A percentile compares a stretch with the other conserved stretches of the same genome.
Conservation (phyloP, 2,329 filamentous ascomycete species). For the Thelonectria rubi region DNA sequence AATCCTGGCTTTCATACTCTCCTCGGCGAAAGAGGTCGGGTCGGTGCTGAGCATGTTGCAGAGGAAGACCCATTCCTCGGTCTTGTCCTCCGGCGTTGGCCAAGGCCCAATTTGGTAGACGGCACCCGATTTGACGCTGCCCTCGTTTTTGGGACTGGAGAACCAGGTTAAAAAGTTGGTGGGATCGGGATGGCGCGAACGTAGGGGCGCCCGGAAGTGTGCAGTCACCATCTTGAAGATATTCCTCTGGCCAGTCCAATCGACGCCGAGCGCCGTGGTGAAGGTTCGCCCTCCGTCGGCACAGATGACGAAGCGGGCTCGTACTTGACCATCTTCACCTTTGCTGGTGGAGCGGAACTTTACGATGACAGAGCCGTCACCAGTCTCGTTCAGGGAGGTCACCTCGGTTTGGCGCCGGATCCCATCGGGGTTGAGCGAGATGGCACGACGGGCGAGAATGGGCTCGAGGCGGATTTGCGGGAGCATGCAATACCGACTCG, state of each 20-base stretch:
- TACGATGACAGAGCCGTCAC: neutral
- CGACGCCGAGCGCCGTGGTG: neutral
- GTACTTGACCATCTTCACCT: neutral
- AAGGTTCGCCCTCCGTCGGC: slow-evolving; percentile 13
- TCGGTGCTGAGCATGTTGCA: slow-evolving; percentile 1
- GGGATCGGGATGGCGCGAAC: neutral
- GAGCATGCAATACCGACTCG: slow-evolving; percentile 6
- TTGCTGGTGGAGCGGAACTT: neutral
- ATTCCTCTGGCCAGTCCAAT: slow-evolving; percentile 10
- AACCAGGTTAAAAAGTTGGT: slow-evolving; percentile 17
- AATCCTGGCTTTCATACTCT: neutral
- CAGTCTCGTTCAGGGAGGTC: neutral
- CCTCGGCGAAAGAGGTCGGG: slow-evolving; percentile 1
- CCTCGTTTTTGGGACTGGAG: slow-evolving; percentile 1
- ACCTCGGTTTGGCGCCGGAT: slow-evolving; percentile 3
- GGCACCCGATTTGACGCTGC: slow-evolving; percentile 11
- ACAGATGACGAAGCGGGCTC: slow-evolving; percentile 13
- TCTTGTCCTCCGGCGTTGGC: slow-evolving; percentile 2
- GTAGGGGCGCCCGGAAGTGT: slow-evolving; percentile 9
- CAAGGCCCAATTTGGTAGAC: slow-evolving; percentile 14
- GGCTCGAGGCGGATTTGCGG: slow-evolving; percentile 14
- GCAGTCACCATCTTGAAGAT: slow-evolving; percentile 17
- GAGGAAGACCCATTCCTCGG: slow-evolving; percentile 12
- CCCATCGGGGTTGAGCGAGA: slow-evolving; percentile 5
- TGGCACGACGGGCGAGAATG: slow-evolving; percentile 9